Evolutionary conservation across 2,329 filamentous ascomycete genomes (phyloP).

Genomic region (Lecanicillium sp.): DNA sequence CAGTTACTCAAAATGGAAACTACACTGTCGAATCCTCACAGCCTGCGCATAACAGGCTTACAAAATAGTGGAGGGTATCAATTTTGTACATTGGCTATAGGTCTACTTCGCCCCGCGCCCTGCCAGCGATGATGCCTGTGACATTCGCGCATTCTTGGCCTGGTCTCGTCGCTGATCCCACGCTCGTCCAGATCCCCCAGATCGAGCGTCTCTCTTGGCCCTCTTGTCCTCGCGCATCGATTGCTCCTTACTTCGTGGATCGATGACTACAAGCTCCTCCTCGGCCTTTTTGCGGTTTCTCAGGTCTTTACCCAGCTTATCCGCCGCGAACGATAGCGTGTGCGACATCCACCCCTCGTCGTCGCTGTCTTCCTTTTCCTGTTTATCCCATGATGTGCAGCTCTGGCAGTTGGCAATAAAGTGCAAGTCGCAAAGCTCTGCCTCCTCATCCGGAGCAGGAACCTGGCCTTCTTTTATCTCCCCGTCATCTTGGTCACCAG

Average conservation of each 20-base stretch:
- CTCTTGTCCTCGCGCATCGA: slow-evolving; percentile 62
- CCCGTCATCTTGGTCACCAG: slow-evolving; percentile 21
- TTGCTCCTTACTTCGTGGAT: slow-evolving; percentile 76
- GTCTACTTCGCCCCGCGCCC: slow-evolving; percentile 50
- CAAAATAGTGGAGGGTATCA: slow-evolving; percentile 2
- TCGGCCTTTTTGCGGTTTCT: slow-evolving; percentile 87
- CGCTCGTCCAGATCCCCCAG: slow-evolving; percentile 48
- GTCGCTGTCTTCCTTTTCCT: slow-evolving; percentile 51
- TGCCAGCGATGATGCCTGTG: slow-evolving; percentile 45
- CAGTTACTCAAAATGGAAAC: too few relatives aligned
- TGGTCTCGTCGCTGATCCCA: slow-evolving; percentile 47
- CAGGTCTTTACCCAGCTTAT: slow-evolving; percentile 85
- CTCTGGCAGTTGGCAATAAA: slow-evolving; percentile 95
- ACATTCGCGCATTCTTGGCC: slow-evolving; percentile 51
- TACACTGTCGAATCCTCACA: too few relatives aligned
- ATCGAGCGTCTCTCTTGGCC: slow-evolving; percentile 49
- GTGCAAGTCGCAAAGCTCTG: slow-evolving; percentile 80
- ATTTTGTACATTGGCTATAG: slow-evolving; percentile 3
- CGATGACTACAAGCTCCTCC: slow-evolving; percentile 87
- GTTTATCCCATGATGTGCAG: slow-evolving; percentile 76
- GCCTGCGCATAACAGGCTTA: too few relatives aligned
- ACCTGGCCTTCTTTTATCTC: slow-evolving; percentile 17
- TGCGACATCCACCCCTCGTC: slow-evolving; percentile 81
- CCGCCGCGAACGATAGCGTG: slow-evolving; percentile 77
- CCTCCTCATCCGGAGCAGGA: slow-evolving; percentile 56